phyloP scores from a whole-genome alignment of 345 rosid species.

The Euphorbia pulcherrima region DNA sequence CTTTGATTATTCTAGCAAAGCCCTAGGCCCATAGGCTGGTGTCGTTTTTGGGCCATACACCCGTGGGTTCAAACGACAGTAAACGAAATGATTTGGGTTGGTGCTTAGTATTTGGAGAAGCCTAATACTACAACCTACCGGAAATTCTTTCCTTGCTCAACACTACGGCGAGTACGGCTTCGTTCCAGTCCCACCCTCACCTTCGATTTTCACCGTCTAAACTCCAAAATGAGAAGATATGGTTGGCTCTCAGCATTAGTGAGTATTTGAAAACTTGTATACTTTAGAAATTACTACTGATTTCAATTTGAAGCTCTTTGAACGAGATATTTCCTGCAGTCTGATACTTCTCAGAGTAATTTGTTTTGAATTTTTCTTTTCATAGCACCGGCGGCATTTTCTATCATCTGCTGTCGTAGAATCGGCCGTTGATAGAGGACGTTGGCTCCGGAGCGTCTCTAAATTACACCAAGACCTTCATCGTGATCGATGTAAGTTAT shows the following conservation, averaged over 20 bases:
- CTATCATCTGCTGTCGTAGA: constrained; percentile 28
- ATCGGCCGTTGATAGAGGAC: constrained; percentile 18
- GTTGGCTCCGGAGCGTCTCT: constrained; percentile 17
- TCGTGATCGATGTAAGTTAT: constrained; percentile 40
- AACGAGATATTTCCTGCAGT: neutral
- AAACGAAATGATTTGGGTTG: too few species aligned
- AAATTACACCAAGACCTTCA: constrained; percentile 15
- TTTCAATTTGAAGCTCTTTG: neutral
- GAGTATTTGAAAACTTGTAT: constrained; percentile 21
- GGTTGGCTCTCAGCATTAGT: constrained; percentile 46
- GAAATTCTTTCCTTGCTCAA: constrained; percentile 19
- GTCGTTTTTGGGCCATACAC: too few species aligned
- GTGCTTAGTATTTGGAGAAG: too few species aligned
- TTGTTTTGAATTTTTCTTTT: neutral
- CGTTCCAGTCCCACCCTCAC: neutral
- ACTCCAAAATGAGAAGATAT: constrained; percentile 44
- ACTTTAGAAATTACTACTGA: neutral
- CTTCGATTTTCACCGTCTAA: neutral
- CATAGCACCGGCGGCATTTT: constrained; percentile 53
- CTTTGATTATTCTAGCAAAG: too few species aligned
- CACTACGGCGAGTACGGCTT: constrained; percentile 15
- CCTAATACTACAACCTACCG: too few species aligned
- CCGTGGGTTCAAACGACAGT: too few species aligned
- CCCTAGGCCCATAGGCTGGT: too few species aligned
- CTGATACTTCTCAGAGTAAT: neutral